Evolutionary conservation across 192 early-diverging fungal species (phyloP).

Genomic region (Backusella sp.): DNA sequence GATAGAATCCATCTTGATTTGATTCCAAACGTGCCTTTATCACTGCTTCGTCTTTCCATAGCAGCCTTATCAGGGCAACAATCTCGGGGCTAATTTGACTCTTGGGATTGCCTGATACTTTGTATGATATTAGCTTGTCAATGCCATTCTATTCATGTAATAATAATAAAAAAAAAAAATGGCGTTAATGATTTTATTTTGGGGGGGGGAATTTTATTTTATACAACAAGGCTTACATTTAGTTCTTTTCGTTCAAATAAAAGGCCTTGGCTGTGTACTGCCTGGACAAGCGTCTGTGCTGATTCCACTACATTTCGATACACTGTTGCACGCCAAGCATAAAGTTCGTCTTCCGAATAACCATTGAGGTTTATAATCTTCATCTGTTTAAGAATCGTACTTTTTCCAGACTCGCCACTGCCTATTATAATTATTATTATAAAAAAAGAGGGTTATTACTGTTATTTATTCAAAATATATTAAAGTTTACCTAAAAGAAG

Average conservation of each 20-base stretch:
- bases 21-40: conserved; percentile 59
- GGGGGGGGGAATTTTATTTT: no score
- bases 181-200: no score
- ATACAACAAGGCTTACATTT: background rate
- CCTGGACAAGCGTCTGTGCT: conserved; percentile 71
- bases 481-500: conserved; percentile 58
- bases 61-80: conserved; percentile 61
- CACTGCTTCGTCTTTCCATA: conserved; percentile 66
- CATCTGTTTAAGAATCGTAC: conserved; percentile 96
- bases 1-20: conserved; percentile 64
- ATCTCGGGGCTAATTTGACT: conserved; percentile 50
- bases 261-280: conserved; percentile 52
- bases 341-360: conserved; percentile 78
- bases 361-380: conserved; percentile 93
- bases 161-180: no score
- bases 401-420: conserved; percentile 93
- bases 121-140: background rate
- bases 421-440: conserved; percentile 39
- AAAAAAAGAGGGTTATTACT: background rate
- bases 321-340: conserved; percentile 71
- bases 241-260: conserved; percentile 6
- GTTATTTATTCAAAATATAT: background rate
- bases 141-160: background rate
- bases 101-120: conserved; percentile 18
- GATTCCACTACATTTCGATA: conserved; percentile 85